Evolutionary conservation across 768 basidiomycete species (phyloP), one percentile per base, ranked within the genome.

Genomic region (Gyrodon lividus): DNA sequence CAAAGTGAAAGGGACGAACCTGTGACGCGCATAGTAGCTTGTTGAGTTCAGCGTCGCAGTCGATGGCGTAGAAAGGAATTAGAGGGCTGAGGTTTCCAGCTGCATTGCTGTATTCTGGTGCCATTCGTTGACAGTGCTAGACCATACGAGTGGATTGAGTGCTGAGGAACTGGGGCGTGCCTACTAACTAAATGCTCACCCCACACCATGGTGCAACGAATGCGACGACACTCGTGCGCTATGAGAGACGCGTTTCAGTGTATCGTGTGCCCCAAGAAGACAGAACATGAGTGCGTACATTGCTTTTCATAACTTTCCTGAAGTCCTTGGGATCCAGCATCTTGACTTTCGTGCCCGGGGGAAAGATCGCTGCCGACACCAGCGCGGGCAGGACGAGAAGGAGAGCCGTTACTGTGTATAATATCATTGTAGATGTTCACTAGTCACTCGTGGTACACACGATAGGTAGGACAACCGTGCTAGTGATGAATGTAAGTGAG

Each of bases 151-250:
- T 23, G 9, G 6, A 8, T 13, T 34, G 44, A 33, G 24, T 17
- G 8, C 14, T 10, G 28, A 4, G 19, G 22, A 31, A 20, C 5
- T 38, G 2, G 44, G 22, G 7, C 23, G 6, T 22, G 17, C 8
- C 6, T 19, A 43, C 9, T 12, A 44, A 17, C n/a, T 22, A n/a
- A 8, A 30, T 33, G 57, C 87, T 65, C 67, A 90, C 88, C 57
- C 88, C 89, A 63, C 89, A 93, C 94, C 93, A 96, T 4, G 92
- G 89, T n/a, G 94, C 94, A 12, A 94, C 87, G 64, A 95, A 97
- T 2, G 92, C 94, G 16, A 96, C 86, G 63, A 94, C 68, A 54
- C 77, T 81, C 28, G 90, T 87, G 70, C 80, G 74, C 90, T 92
- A 59, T 9, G 42, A 26, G 24, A 26, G 34, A 26, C n/a, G 37